Percentiles rank a stretch among this genome's conserved stretches.
Conservation (phyloP, 2,329 filamentous ascomycete species). For the Teratosphaeria gauchensis region DNA sequence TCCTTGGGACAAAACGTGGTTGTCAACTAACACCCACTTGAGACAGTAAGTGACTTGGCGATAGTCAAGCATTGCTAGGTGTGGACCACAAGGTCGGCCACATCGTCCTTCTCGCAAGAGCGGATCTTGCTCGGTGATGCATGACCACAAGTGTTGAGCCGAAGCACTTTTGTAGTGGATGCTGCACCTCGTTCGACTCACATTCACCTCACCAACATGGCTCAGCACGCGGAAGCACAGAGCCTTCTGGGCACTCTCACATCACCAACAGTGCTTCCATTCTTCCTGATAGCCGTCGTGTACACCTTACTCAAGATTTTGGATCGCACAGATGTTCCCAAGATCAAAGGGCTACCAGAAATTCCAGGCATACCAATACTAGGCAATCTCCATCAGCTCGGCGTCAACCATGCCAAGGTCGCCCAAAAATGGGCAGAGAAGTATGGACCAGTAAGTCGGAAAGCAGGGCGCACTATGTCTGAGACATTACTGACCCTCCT, state of each 20-base stretch:
- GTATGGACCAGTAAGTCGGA: constrained; percentile 29
- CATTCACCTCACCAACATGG: constrained; percentile 11
- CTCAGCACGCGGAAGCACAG: constrained; percentile 15
- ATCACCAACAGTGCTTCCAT: constrained; percentile 32
- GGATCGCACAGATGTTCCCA: constrained; percentile 38
- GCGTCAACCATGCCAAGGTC: constrained; percentile 37
- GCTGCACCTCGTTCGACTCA: background rate
- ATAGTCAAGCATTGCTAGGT: no score
- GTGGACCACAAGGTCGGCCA: background rate
- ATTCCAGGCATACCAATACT: constrained; percentile 39
- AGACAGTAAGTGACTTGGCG: background rate
- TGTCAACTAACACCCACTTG: background rate
- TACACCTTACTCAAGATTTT: constrained; percentile 33
- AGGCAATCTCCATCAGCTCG: constrained; percentile 37
- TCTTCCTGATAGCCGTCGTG: constrained; percentile 31
- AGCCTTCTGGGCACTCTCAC: constrained; percentile 21
- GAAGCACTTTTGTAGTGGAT: background rate
- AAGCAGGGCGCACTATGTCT: no score
- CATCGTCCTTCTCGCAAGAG: background rate
- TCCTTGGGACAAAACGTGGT: background rate
- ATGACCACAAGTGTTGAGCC: background rate
- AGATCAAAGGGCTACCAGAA: constrained; percentile 40
- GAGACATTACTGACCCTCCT: no score
- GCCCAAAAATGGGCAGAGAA: constrained; percentile 38
- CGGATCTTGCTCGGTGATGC: background rate